These are phyloP conservation scores for Eragrostis tef DNA, from an alignment of 202 grass and related monocot species.

Conservation along the genomic window DNA sequence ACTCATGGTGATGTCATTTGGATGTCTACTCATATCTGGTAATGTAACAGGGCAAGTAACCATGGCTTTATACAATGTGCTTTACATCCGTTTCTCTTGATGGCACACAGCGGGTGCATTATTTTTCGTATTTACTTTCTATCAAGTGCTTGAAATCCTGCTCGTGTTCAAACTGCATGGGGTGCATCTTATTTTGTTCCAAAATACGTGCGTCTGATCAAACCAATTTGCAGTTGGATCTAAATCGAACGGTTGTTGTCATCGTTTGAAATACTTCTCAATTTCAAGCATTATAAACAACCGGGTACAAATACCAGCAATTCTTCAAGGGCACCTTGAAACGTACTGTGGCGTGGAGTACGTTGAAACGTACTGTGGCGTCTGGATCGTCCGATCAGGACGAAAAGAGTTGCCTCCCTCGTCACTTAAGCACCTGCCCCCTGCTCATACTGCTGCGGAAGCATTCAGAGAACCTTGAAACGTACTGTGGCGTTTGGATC, in stretches of 20 bases:
- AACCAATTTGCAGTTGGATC: no score
- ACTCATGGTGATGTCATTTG: slow-evolving; percentile 14
- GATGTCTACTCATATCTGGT: neutral
- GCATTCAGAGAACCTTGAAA: neutral
- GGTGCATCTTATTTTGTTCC: no score
- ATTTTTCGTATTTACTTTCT: no score
- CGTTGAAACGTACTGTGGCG: neutral
- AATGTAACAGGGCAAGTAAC: neutral
- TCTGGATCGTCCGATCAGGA: neutral
- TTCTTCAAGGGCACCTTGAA: neutral
- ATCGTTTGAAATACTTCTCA: no score
- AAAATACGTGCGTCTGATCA: no score
- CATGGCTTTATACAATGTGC: neutral
- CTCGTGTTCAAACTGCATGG: no score
- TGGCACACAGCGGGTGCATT: neutral
- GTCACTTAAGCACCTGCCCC: neutral
- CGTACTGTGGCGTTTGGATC: neutral
- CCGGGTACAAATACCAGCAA: neutral
- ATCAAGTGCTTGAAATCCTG: no score
- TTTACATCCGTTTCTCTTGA: neutral
- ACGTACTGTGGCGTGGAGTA: no score
- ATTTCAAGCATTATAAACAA: no score
- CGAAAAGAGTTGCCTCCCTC: neutral
- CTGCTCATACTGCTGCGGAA: neutral
- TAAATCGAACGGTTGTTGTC: no score